Percentiles rank a stretch among this genome's conserved stretches.
Evolutionary conservation across 2,329 filamentous ascomycete genomes (phyloP).

Genomic region (Podosphaera fusca): DNA sequence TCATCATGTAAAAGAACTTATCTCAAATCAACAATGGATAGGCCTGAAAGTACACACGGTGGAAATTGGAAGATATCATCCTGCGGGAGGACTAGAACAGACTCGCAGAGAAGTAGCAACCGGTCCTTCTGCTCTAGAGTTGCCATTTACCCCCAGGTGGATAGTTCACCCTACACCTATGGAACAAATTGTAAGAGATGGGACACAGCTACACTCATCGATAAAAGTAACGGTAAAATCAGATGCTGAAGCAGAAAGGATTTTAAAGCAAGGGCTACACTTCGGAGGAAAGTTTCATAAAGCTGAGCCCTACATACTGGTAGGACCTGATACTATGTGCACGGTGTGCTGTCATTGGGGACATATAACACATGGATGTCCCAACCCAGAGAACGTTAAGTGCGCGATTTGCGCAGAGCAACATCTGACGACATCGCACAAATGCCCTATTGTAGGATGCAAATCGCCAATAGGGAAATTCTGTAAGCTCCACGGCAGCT

Average conservation of each 20-base stretch:
- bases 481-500: not conserved
- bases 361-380: not conserved
- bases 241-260: not conserved
- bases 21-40: not conserved
- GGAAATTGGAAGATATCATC: not conserved
- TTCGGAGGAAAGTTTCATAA: not conserved
- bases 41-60: not conserved
- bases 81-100: not conserved
- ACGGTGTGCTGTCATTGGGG: not conserved
- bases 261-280: not conserved
- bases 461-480: not conserved
- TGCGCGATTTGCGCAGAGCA: not conserved
- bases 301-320: not conserved
- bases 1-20: slow-evolving; percentile 1
- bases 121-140: not conserved
- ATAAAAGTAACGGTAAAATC: not conserved
- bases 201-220: not conserved
- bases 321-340: not conserved
- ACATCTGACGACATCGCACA: not conserved
- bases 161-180: not conserved
- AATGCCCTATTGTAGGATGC: not conserved
- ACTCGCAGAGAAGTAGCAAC: not conserved
- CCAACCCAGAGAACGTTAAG: not conserved
- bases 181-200: not conserved
- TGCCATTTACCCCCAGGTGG: not conserved